Percentiles rank a stretch among this genome's conserved stretches.
Conservation (phyloP, 345 rosid species). For the Eucalyptus victrix region DNA sequence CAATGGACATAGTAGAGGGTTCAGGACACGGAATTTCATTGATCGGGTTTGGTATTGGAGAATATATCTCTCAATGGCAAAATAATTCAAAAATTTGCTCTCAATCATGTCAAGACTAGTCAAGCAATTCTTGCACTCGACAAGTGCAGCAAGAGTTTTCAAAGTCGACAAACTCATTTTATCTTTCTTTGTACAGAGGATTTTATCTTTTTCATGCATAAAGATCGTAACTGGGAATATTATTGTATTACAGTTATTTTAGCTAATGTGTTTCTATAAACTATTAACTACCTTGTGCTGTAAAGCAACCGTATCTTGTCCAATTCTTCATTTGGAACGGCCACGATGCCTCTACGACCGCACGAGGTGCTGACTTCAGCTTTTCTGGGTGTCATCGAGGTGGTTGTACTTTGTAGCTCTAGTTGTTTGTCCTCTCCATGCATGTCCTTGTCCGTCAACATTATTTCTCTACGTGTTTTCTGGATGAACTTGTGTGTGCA, state of each 20-base stretch:
- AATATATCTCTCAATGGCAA: not conserved
- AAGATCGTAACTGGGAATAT: not conserved
- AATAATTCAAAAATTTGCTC: not conserved
- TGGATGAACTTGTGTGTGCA: not conserved
- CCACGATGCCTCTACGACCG: not conserved
- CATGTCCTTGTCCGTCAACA: not conserved
- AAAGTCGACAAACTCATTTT: not conserved
- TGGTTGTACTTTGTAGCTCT: not conserved
- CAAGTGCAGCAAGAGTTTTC: too few species aligned
- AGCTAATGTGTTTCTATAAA: not conserved
- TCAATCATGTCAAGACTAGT: not conserved
- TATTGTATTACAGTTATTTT: not conserved
- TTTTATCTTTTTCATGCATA: not conserved
- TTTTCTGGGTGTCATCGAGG: slow-evolving; percentile 19
- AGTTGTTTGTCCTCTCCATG: not conserved
- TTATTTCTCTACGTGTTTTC: not conserved
- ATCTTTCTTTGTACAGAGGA: not conserved
- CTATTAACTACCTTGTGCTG: not conserved
- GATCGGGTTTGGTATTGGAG: not conserved
- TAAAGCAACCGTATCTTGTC: not conserved
- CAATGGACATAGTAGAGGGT: not conserved
- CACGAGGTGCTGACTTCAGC: not conserved
- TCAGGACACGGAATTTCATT: not conserved
- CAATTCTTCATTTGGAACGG: not conserved
- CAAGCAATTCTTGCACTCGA: not conserved